Base-by-base conservation (phyloP, 179 eudicot species). In the Actinidia polygama region DNA sequence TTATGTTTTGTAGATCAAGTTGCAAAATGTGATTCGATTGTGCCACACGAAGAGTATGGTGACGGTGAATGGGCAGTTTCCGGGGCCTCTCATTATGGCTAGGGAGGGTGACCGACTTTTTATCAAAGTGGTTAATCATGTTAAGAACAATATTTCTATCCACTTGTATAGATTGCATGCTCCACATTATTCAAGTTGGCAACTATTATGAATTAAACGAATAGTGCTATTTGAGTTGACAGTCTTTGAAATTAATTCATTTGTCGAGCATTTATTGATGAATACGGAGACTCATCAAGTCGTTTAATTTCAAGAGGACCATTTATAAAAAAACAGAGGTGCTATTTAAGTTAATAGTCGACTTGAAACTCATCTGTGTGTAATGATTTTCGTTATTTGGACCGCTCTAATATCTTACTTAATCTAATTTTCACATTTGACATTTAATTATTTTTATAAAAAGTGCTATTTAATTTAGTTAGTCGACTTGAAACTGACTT, bases 31-130 rank as follows among this genome's bases (percentile, higher is more conserved):
- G 71, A 92, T 93, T 0, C 75, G 94, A 79, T 67, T 92, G 36
- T 92, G 94, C 84, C 93, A 92, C 64, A 92, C 92, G 8, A 92
- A 83, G 84, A 89, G 87, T 86, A 85, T 91, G 36, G 89, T 86
- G 10, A 91, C 91, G 0, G 91, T 90, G 11, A 92, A 92, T 53
- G 92, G 93, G 12, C 82, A 81, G 53, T 90, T 86, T 61, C 93
- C 94, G 0, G 94, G 94, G 5, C 94, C 93, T 78, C 84, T 77
- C 0, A 77, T 92, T 10, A 85, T 92, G 5, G 94, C 90, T 6
- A 84, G 94, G 53, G 94, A 92, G 44, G 93, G 93, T 5, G 94
- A 92, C 66, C 87, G 89, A 0, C 75, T 92, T 10, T 59, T 84
- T 10, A 82, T 90, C 46, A 83, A 84, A 50, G 94, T 92, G 51